phyloP scores from a whole-genome alignment of 441 rosid species.

The Iberis amara region DNA sequence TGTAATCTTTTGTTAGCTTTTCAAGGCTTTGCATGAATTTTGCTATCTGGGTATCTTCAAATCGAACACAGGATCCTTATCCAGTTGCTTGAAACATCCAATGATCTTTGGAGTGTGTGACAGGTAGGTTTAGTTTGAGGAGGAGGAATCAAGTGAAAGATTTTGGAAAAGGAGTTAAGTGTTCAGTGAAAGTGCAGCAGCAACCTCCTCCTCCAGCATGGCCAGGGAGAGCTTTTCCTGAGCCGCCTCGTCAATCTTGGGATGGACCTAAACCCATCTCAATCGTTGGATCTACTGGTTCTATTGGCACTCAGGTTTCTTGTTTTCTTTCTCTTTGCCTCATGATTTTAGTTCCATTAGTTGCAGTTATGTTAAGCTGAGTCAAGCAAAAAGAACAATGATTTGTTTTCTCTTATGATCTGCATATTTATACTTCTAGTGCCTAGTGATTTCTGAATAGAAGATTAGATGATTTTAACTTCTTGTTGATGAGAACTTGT shows the following conservation, averaged over 20 bases:
- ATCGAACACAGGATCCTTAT: background rate
- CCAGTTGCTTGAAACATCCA: no score
- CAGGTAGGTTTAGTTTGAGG: conserved; percentile 53
- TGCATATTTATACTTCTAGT: no score
- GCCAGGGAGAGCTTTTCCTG: conserved; percentile 81
- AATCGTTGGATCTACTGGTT: conserved; percentile 88
- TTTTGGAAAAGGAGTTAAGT: conserved; percentile 46
- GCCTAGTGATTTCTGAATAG: no score
- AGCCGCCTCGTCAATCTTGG: conserved; percentile 57
- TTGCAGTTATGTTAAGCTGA: background rate
- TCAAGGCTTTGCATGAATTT: conserved; percentile 6
- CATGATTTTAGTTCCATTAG: no score
- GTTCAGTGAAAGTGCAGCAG: conserved; percentile 47
- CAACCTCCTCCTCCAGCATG: conserved; percentile 68
- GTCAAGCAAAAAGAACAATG: background rate
- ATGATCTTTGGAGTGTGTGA: conserved; percentile 11
- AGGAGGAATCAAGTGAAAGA: conserved; percentile 40
- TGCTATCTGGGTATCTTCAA: conserved; percentile 14
- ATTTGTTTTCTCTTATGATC: background rate
- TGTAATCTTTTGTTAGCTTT: no score
- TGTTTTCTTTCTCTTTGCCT: background rate
- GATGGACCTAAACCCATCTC: conserved; percentile 89
- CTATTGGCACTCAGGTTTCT: conserved; percentile 82
- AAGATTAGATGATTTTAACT: no score
- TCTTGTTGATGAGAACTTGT: background rate